A percentile compares a stretch with the other conserved stretches of the same genome.
These are phyloP conservation scores for Pisolithus tinctorius DNA, from an alignment of 768 basidiomycete genomes.

Conservation along the genomic window DNA sequence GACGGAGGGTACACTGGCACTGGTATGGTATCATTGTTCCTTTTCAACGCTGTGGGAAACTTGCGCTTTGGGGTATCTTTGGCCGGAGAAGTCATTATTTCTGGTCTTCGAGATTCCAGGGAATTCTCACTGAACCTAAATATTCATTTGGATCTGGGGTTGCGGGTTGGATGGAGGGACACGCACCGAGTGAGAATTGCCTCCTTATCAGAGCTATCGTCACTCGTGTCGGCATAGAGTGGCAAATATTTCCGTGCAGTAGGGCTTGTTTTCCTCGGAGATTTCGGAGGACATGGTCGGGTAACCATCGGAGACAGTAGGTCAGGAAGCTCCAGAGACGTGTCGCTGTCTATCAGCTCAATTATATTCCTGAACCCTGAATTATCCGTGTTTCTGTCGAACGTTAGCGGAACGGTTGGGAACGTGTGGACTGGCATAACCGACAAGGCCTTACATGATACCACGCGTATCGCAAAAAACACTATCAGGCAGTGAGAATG, in stretches of 20 bases:
- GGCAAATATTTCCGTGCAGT: slow-evolving; percentile 6
- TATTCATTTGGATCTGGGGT: slow-evolving; percentile 2
- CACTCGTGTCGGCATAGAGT: slow-evolving; percentile 25
- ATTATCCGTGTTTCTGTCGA: background rate
- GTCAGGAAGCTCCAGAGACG: slow-evolving; percentile 17
- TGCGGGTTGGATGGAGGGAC: background rate
- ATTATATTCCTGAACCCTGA: slow-evolving; percentile 16
- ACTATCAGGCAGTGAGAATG: background rate
- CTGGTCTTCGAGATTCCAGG: slow-evolving; percentile 39
- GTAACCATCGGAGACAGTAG: slow-evolving; percentile 18
- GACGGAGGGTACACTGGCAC: slow-evolving; percentile 7
- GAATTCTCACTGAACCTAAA: slow-evolving; percentile 38
- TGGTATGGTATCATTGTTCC: slow-evolving; percentile 1
- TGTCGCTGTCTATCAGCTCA: slow-evolving; percentile 26
- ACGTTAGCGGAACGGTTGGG: too few relatives aligned
- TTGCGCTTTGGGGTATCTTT: background rate
- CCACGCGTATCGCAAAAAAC: background rate
- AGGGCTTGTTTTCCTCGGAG: slow-evolving; percentile 5
- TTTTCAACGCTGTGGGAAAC: background rate
- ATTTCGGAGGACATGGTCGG: slow-evolving; percentile 4
- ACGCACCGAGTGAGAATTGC: slow-evolving; percentile 36
- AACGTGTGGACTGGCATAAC: background rate
- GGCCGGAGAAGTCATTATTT: slow-evolving; percentile 17
- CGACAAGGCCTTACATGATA: background rate
- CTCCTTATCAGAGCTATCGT: slow-evolving; percentile 29